Percentiles rank a stretch among this genome's conserved stretches.
Evolutionary conservation across 257 asterid species (phyloP).

Genomic region (Solanum chmielewskii): DNA sequence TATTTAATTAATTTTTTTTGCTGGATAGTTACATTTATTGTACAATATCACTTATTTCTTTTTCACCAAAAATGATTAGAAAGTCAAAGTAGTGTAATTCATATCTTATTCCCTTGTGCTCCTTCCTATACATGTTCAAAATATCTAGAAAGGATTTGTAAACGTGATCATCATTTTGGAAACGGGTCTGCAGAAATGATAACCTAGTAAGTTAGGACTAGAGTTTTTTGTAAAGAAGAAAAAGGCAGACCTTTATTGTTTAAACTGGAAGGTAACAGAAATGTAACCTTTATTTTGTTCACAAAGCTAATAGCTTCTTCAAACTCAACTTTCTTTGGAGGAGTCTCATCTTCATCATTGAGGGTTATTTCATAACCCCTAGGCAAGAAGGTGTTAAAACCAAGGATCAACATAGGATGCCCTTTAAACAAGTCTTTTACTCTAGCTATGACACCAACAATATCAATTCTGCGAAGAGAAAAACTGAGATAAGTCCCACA

Average conservation of each 20-base stretch:
- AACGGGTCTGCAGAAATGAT: constrained; percentile 62
- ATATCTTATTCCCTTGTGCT: too few relatives aligned
- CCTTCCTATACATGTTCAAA: too few relatives aligned
- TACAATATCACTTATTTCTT: too few relatives aligned
- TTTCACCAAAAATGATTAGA: too few relatives aligned
- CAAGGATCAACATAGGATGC: constrained; percentile 81
- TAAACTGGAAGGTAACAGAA: not conserved
- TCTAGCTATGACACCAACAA: constrained; percentile 84
- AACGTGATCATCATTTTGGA: constrained; percentile 80
- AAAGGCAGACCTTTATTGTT: not conserved
- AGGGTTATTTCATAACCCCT: constrained; percentile 93
- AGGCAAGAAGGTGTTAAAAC: constrained; percentile 96
- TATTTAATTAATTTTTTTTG: too few relatives aligned
- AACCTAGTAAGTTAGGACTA: not conserved
- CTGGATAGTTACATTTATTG: too few relatives aligned
- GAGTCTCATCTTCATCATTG: constrained; percentile 77
- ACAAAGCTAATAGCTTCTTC: constrained; percentile 96
- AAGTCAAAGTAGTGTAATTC: too few relatives aligned
- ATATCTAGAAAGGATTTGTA: too few relatives aligned
- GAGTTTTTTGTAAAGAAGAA: not conserved
- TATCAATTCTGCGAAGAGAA: constrained; percentile 60
- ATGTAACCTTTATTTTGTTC: constrained; percentile 82
- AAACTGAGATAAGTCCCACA: not conserved
- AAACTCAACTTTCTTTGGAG: constrained; percentile 86
- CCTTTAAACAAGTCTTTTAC: constrained; percentile 93